A percentile compares a stretch with the other conserved stretches of the same genome.
These are phyloP conservation scores for Ochromonas danica DNA, from an alignment of 108 stramenopile species.

Conservation along the genomic window DNA sequence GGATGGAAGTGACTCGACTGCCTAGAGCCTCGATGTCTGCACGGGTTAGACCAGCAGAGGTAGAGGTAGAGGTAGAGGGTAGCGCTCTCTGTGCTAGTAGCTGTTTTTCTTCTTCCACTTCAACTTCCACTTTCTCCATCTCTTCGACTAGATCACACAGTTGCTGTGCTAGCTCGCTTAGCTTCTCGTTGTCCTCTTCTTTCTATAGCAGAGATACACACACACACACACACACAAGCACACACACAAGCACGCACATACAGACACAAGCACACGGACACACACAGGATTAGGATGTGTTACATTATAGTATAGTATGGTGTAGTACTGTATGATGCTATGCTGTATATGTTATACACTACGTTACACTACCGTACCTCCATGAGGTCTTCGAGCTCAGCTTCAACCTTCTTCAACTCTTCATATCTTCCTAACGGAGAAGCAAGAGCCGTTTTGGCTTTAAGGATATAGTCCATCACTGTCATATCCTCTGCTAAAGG, in stretches of 20 bases:
- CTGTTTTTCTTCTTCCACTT: background rate
- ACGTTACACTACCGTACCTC: too few species aligned
- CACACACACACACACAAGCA: too few species aligned
- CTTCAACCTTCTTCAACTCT: background rate
- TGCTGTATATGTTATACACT: too few species aligned
- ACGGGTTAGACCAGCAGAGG: too few species aligned
- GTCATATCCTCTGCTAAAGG: too few species aligned
- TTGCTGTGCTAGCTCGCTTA: background rate
- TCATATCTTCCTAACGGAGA: background rate
- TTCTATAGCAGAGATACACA: background rate
- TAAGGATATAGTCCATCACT: background rate
- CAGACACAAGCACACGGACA: background rate
- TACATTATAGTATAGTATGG: too few species aligned
- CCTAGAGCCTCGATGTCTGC: background rate
- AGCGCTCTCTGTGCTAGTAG: too few species aligned
- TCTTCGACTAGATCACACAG: background rate
- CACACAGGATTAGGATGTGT: too few species aligned
- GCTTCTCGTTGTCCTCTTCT: background rate
- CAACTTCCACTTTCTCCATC: background rate
- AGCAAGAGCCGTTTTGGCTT: background rate
- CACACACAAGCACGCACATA: too few species aligned
- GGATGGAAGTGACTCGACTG: background rate
- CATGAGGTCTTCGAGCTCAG: background rate
- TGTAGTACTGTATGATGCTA: too few species aligned
- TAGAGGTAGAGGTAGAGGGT: too few species aligned